Conservation (phyloP, 1,139 yeast species). For the Pichia cactophila region DNA sequence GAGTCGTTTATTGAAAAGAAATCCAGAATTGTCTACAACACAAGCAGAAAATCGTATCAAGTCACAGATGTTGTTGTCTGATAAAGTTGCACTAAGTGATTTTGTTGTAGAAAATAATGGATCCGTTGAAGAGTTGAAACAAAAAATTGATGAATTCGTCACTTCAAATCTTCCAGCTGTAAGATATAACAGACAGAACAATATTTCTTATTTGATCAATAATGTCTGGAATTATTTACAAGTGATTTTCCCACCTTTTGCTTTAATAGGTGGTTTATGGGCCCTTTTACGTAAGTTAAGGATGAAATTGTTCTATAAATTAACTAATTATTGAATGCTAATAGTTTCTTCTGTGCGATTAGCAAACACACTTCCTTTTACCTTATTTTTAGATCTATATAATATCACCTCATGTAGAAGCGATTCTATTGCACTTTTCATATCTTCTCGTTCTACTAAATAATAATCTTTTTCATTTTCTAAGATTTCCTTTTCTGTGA, state of each 20-base stretch:
- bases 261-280: conserved; percentile 43
- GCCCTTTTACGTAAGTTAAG: conserved; percentile 3
- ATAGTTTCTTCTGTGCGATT: not conserved
- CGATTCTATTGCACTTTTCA: conserved; percentile 21
- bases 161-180: conserved; percentile 39
- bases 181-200: conserved; percentile 7
- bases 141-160: conserved; percentile 41
- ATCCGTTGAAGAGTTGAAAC: conserved; percentile 40
- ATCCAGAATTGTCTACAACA: conserved; percentile 54
- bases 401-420: conserved; percentile 17
- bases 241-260: conserved; percentile 51
- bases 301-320: not conserved
- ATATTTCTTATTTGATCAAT: not conserved
- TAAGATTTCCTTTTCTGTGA: conserved; percentile 8
- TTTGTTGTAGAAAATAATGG: conserved; percentile 60
- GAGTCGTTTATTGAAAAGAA: conserved; percentile 55
- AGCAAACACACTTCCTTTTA: not conserved
- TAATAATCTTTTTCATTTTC: conserved; percentile 16
- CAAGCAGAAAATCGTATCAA: conserved; percentile 69
- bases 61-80: conserved; percentile 65
- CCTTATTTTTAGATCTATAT: conserved; percentile 9
- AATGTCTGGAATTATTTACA: conserved; percentile 32
- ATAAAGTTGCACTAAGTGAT: conserved; percentile 56
- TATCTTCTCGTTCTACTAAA: conserved; percentile 20
- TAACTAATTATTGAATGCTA: not conserved